phyloP scores from a whole-genome alignment of 1,139 yeast species.

The Suhomyces terraborum region DNA sequence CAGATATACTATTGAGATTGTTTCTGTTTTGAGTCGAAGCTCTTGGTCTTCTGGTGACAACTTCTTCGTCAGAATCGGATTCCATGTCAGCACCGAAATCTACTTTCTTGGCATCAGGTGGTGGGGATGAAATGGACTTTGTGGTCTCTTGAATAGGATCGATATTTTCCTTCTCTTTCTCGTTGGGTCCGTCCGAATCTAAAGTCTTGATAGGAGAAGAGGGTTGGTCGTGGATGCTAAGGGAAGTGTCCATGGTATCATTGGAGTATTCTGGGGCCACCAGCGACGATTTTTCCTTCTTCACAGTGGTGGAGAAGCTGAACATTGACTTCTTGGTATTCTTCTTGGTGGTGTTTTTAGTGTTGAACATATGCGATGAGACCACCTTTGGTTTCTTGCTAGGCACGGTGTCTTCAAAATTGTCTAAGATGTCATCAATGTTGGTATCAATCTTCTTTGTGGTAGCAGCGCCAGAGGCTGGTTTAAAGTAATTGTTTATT shows the following conservation, averaged over 20 bases:
- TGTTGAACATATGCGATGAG: slow-evolving; percentile 12
- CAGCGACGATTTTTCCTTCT: slow-evolving; percentile 20
- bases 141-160: slow-evolving; percentile 8
- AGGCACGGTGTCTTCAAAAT: slow-evolving; percentile 32
- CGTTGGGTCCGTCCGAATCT: slow-evolving; percentile 9
- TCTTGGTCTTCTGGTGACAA: slow-evolving; percentile 45
- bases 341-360: slow-evolving; percentile 13
- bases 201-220: slow-evolving; percentile 17
- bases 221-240: slow-evolving; percentile 17
- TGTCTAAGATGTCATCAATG: slow-evolving; percentile 50
- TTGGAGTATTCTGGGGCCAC: slow-evolving; percentile 9
- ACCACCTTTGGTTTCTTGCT: slow-evolving; percentile 24
- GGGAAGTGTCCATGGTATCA: slow-evolving; percentile 12
- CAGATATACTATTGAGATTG: slow-evolving; percentile 19
- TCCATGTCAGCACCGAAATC: too few relatives aligned
- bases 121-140: background rate
- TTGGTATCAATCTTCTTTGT: slow-evolving; percentile 37
- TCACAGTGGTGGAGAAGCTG: slow-evolving; percentile 32
- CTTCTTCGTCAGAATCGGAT: slow-evolving; percentile 56
- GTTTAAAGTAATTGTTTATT: slow-evolving; percentile 57
- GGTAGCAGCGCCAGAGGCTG: slow-evolving; percentile 37
- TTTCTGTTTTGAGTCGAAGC: slow-evolving; percentile 20
- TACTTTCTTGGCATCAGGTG: slow-evolving; percentile 5
- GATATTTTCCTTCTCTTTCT: slow-evolving; percentile 14
- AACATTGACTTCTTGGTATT: slow-evolving; percentile 21